Evolutionary conservation across 805 yeast genomes (phyloP).

Genomic region (Lipomyces kockii): DNA sequence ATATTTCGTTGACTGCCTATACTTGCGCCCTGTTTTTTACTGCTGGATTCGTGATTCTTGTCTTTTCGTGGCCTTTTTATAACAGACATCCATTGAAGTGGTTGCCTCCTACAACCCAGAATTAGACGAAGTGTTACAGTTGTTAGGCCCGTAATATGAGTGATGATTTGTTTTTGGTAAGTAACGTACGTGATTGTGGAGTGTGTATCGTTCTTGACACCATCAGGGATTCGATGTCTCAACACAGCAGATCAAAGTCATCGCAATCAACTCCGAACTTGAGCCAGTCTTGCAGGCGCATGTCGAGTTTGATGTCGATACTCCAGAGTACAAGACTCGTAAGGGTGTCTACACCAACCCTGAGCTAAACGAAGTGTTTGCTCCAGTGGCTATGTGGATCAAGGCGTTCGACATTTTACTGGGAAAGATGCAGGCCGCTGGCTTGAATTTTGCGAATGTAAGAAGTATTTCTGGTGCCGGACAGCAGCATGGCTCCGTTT

Average conservation of each 20-base stretch:
- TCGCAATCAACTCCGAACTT: slow-evolving; percentile 62
- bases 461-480: slow-evolving; percentile 80
- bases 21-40: slow-evolving; percentile 49
- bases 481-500: slow-evolving; percentile 92
- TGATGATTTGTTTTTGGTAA: slow-evolving; percentile 29
- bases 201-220: neutral
- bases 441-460: slow-evolving; percentile 64
- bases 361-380: slow-evolving; percentile 62
- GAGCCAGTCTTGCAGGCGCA: slow-evolving; percentile 60
- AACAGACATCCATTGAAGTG: slow-evolving; percentile 57
- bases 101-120: slow-evolving; percentile 43
- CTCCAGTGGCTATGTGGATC: slow-evolving; percentile 90
- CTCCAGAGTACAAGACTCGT: slow-evolving; percentile 62
- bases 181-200: slow-evolving; percentile 6
- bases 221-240: slow-evolving; percentile 79
- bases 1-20: slow-evolving; percentile 49
- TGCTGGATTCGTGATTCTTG: slow-evolving; percentile 48
- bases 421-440: slow-evolving; percentile 49
- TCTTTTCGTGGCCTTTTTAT: slow-evolving; percentile 66
- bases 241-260: slow-evolving; percentile 84
- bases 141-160: slow-evolving; percentile 19
- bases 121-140: slow-evolving; percentile 7
- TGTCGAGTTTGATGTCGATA: slow-evolving; percentile 73
- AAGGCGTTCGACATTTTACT: slow-evolving; percentile 76
- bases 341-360: slow-evolving; percentile 73